A percentile compares a stretch with the other conserved stretches of the same genome.
Conservation (phyloP, 176 grass and related monocot genomes). For the Musa acuminata region DNA sequence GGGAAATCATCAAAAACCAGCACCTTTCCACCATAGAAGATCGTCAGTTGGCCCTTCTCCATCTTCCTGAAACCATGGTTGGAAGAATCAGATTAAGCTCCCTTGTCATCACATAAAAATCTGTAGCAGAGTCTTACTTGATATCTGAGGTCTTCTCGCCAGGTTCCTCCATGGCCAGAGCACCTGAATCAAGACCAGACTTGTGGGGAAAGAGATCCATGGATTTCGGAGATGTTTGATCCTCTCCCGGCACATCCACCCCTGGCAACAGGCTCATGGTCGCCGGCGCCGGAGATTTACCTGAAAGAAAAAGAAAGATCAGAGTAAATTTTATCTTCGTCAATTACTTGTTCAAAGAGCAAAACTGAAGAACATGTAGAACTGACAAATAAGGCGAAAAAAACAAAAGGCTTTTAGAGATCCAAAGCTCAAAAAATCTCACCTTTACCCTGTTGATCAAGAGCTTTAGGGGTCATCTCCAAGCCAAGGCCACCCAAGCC, state of each 20-base stretch:
- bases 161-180: background rate
- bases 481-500: background rate
- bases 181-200: background rate
- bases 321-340: background rate
- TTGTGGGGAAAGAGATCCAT: constrained; percentile 7
- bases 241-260: background rate
- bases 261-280: constrained; percentile 11
- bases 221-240: background rate
- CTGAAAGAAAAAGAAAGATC: background rate
- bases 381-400: background rate
- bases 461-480: background rate
- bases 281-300: background rate
- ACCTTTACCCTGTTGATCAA: background rate
- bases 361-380: background rate
- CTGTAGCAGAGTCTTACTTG: background rate
- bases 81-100: background rate
- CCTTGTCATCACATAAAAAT: background rate
- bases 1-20: constrained; percentile 3
- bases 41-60: background rate
- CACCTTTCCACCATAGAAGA: constrained; percentile 2
- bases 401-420: background rate
- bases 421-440: background rate
- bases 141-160: background rate
- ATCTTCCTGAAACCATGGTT: background rate
- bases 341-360: background rate